Base-by-base conservation (phyloP, 805 yeast genomes). In the Kregervanrija pseudodelftensis region DNA sequence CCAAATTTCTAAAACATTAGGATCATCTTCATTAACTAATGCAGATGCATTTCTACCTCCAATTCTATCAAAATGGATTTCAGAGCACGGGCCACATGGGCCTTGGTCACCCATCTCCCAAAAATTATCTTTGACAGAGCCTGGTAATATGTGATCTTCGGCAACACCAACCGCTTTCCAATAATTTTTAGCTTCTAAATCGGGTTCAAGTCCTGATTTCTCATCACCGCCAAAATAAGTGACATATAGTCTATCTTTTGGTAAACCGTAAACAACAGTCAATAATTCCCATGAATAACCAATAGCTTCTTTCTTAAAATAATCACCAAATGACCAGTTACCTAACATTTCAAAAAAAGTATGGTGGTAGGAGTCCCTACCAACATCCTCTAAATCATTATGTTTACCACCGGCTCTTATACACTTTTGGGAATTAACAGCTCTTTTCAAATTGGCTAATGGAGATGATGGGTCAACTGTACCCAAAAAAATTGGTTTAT, bases 81-180 rank as follows among this genome's bases (percentile, higher is more conserved):
- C 99, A 17, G 95, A 85, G 70, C 99, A 95, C 42, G 99, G 99
- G 51, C 99, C 99, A 73, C 99, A 93, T 40, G 99, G 99, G 54
- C 99, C 99, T 72, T 91, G 98, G 62, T 95, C 99, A 58, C 99
- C 99, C 99, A 93, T 93, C 73, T 93, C 99, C 99, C 99, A 93
- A 68, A 93, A 93, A 70, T 93, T 93, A 65, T 93, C 99, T 61
- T 80, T 72, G 43, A 82, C 85, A 54, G 81, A 71, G 46, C 99
- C 99, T 15, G 96, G 95, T 54, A 93, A 72, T 55, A 93, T 91
- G 63, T 89, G 98, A 63, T 82, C 90, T 55, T 87, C 96, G 32
- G 82, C 75, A 45, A 91, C 95, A 56, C 99, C 99, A 36, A 84
- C 85, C 34, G 74, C 78, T 51, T 72, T 69, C 99, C 99, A 93